These are phyloP conservation scores for Quercus berberidifolia DNA, from an alignment of 306 rosid species.

Conservation along the genomic window DNA sequence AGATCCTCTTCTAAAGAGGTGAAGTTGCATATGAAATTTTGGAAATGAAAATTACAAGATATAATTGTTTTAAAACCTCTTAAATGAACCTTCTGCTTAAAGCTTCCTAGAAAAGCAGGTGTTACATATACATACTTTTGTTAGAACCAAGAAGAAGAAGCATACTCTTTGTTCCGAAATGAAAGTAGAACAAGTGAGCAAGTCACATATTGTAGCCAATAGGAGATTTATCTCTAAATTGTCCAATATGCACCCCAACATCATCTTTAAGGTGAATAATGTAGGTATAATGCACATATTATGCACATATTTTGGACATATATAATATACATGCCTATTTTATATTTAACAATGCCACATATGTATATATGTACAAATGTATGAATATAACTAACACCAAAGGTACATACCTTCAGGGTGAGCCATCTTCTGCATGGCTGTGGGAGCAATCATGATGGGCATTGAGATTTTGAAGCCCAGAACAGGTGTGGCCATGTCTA, in stretches of 20 bases:
- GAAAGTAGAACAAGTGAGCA: not conserved
- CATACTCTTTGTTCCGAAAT: not conserved
- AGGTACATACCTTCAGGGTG: too few species aligned
- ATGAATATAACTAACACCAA: too few species aligned
- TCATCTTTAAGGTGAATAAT: not conserved
- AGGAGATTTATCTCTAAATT: not conserved
- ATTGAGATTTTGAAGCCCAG: too few species aligned
- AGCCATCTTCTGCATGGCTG: too few species aligned
- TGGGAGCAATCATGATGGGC: too few species aligned
- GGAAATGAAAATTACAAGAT: not conserved
- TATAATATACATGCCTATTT: too few species aligned
- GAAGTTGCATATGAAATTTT: not conserved
- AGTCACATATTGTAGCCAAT: not conserved
- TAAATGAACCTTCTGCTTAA: not conserved
- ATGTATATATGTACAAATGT: too few species aligned
- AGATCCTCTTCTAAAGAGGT: not conserved
- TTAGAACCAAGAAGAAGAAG: not conserved
- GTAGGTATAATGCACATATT: not conserved
- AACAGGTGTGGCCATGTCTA: too few species aligned
- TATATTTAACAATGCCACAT: too few species aligned
- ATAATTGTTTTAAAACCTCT: not conserved
- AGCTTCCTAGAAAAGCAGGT: not conserved
- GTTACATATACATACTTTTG: too few species aligned
- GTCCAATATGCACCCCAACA: not conserved
- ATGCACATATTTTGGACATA: too few species aligned